Evolutionary conservation across 2,329 filamentous ascomycete genomes (phyloP).

Genomic region (Microsporum ferrugineum): DNA sequence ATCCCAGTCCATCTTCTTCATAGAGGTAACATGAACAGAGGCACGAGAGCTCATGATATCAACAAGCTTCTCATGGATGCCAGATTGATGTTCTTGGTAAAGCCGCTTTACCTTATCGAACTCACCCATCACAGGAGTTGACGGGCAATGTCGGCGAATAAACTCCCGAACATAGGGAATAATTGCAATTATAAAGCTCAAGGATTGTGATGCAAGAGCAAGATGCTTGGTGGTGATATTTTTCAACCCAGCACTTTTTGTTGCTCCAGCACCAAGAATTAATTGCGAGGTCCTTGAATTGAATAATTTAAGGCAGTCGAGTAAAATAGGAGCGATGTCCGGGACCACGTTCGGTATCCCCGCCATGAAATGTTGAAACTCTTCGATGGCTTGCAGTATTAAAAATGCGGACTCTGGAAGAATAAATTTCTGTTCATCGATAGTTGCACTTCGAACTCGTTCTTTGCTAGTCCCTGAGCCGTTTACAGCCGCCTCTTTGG

Average conservation of each 20-base stretch:
- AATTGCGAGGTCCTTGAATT: constrained; percentile 94
- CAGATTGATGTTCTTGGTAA: constrained; percentile 79
- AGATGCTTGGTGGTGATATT: constrained; percentile 96
- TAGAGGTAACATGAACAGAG: constrained; percentile 58
- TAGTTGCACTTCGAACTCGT: constrained; percentile 58
- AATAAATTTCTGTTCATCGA: constrained; percentile 77
- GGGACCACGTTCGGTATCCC: constrained; percentile 80
- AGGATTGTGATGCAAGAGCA: constrained; percentile 76
- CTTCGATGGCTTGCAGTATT: constrained; percentile 68
- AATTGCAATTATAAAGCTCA: constrained; percentile 76
- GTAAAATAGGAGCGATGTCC: constrained; percentile 65
- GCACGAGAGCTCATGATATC: constrained; percentile 82
- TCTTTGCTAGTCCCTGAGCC: constrained; percentile 39
- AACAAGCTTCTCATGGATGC: constrained; percentile 83
- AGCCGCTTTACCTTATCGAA: constrained; percentile 79
- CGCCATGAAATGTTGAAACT: constrained; percentile 70
- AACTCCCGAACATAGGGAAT: constrained; percentile 89
- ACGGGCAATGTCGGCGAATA: constrained; percentile 59
- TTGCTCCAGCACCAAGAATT: constrained; percentile 88
- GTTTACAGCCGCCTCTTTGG: constrained; percentile 27
- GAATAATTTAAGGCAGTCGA: constrained; percentile 84
- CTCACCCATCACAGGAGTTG: constrained; percentile 56
- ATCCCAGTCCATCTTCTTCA: constrained; percentile 69
- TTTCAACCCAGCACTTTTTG: constrained; percentile 73
- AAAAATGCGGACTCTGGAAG: constrained; percentile 72